Evolutionary conservation across 2,329 filamentous ascomycete species (phyloP), one percentile per base, ranked within the genome.

Genomic region (Talaromyces sp.): DNA sequence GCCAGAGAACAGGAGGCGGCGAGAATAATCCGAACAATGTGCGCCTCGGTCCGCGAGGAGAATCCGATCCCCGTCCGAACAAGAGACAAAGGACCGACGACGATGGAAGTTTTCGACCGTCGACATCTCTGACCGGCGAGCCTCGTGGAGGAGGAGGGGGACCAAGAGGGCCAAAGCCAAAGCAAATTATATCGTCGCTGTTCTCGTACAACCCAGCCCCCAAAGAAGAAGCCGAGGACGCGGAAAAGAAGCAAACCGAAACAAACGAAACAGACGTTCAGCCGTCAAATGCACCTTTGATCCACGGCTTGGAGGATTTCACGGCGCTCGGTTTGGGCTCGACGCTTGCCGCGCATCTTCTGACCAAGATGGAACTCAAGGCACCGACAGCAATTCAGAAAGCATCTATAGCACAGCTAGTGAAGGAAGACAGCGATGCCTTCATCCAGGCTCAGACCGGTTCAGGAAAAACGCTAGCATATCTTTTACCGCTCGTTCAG

Each of bases 391-490:
- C 91, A 0, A 97, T 99, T 71, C 94, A 99, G 76, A 92, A 92
- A 68, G 91, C 90, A 63, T 89, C 93, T 0, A 88, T 99, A 43
- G 83, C 89, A 48, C 88, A 94, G 67, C 78, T 99, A 63, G 76
- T 96, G 51, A 87, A 87, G 48, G 88, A 89, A 57, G 89, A 96
- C 67, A 87, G 85, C 52, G 94, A 99, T 78, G 92, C 92, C 2
- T 99, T 99, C 69, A 88, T 99, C 35, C 94, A 97, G 73, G 95
- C 94, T 2, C 89, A 99, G 77, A 99, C 94, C 0, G 94, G 94
- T 66, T 99, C 94, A 0, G 94, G 94, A 77, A 99, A 99, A 78
- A 99, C 94, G 0, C 78, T 99, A 62, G 91, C 94, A n/a, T 99
- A 99, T 72, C 82, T 99, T 4, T 79, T 99, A 7, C 94, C 94